These are phyloP conservation scores for Xylaria sp. DNA, from an alignment of 2,329 filamentous ascomycete genomes.

Conservation along the genomic window DNA sequence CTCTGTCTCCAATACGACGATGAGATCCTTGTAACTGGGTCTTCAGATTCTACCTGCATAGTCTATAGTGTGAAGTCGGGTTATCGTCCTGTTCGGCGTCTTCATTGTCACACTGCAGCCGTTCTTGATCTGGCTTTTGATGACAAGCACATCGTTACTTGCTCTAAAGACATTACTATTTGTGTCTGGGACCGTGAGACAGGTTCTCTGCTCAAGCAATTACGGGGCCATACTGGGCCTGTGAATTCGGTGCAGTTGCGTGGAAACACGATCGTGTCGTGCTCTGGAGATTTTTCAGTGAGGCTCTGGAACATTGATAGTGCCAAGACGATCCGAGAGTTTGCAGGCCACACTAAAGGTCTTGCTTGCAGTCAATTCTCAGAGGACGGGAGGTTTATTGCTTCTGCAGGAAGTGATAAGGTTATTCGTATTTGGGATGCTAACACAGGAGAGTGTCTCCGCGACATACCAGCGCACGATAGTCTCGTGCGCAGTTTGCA, in stretches of 20 bases:
- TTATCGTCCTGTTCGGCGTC: constrained; percentile 81
- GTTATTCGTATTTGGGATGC: constrained; percentile 97
- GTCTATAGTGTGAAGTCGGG: constrained; percentile 85
- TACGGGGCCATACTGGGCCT: constrained; percentile 87
- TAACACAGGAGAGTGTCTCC: constrained; percentile 84
- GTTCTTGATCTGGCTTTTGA: constrained; percentile 96
- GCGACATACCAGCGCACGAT: constrained; percentile 83
- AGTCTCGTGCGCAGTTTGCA: constrained; percentile 90
- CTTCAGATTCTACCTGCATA: constrained; percentile 90
- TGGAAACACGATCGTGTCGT: constrained; percentile 91
- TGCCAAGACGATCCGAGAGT: constrained; percentile 88
- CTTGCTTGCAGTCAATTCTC: constrained; percentile 96
- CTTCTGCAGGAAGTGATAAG: constrained; percentile 94
- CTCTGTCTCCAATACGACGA: constrained; percentile 95
- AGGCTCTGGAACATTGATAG: constrained; percentile 96
- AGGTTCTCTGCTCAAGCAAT: constrained; percentile 77
- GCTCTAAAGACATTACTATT: constrained; percentile 94
- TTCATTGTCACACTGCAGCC: constrained; percentile 83
- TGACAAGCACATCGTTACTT: constrained; percentile 91
- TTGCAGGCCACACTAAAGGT: constrained; percentile 88
- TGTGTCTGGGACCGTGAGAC: constrained; percentile 93
- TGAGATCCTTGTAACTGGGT: constrained; percentile 91
- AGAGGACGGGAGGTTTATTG: constrained; percentile 91
- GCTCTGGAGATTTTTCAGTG: constrained; percentile 90
- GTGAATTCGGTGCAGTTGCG: constrained; percentile 97